phyloP scores from a whole-genome alignment of 768 basidiomycete species.

The Sarcomyxa edulis region DNA sequence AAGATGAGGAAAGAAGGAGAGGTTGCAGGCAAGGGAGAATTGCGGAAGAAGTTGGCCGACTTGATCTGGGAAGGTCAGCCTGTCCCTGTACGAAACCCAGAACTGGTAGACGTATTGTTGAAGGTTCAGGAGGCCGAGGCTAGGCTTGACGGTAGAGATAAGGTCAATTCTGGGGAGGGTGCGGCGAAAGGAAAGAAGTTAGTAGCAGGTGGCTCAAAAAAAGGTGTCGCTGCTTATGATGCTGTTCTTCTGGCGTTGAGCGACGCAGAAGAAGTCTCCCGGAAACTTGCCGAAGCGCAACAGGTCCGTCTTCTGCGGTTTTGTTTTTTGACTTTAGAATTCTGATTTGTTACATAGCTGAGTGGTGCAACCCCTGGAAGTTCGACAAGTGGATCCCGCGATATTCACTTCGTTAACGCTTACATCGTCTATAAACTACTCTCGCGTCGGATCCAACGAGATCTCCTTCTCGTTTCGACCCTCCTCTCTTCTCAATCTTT shows the following conservation, averaged over 20 bases:
- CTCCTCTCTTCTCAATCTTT: constrained; percentile 42
- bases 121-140: constrained; percentile 77
- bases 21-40: constrained; percentile 27
- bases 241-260: constrained; percentile 77
- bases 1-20: constrained; percentile 41
- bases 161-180: constrained; percentile 20
- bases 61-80: constrained; percentile 78
- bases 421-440: constrained; percentile 87
- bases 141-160: constrained; percentile 37
- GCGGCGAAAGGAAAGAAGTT: constrained; percentile 22
- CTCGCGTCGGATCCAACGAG: constrained; percentile 82
- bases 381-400: constrained; percentile 46
- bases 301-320: constrained; percentile 43
- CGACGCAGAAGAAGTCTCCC: constrained; percentile 83
- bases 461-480: constrained; percentile 72
- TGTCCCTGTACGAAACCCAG: constrained; percentile 84
- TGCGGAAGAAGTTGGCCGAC: constrained; percentile 50
- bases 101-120: constrained; percentile 82
- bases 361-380: constrained; percentile 31
- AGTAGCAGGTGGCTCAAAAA: constrained; percentile 44
- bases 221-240: constrained; percentile 83
- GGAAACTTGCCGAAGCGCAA: constrained; percentile 78
- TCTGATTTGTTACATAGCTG: constrained; percentile 19
- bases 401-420: constrained; percentile 80
- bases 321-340: constrained; percentile 3